Percentiles rank a stretch among this genome's conserved stretches.
Conservation (phyloP, 306 rosid genomes). For the Herpetospermum pedunculosum region DNA sequence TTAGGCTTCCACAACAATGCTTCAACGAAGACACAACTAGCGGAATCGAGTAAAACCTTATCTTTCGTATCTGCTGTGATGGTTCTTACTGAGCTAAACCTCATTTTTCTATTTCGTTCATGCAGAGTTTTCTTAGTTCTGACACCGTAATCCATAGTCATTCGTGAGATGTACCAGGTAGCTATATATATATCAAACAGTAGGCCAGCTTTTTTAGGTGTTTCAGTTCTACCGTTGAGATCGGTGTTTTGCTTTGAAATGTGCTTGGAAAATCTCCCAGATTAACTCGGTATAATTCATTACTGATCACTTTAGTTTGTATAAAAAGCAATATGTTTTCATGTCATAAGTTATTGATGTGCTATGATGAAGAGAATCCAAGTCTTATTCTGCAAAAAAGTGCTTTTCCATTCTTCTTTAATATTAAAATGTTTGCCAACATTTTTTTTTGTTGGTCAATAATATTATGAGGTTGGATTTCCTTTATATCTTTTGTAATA, state of each 20-base stretch:
- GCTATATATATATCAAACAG: not conserved
- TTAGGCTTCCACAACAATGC: slow-evolving; percentile 51
- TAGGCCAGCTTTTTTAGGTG: not conserved
- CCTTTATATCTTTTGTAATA: too few relatives aligned
- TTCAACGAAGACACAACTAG: slow-evolving; percentile 20
- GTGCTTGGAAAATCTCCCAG: not conserved
- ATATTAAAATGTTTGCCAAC: not conserved
- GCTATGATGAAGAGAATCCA: too few relatives aligned
- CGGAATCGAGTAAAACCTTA: not conserved
- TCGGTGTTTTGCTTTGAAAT: not conserved
- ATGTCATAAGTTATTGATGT: not conserved
- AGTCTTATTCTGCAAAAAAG: too few relatives aligned
- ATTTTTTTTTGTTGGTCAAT: too few relatives aligned
- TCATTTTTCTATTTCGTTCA: not conserved
- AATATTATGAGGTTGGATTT: too few relatives aligned
- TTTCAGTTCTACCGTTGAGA: not conserved
- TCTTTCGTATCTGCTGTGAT: not conserved
- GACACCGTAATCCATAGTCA: not conserved
- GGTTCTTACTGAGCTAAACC: not conserved
- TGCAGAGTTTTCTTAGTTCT: not conserved
- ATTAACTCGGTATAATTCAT: not conserved
- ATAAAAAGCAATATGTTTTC: not conserved
- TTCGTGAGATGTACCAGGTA: not conserved
- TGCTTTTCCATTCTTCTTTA: not conserved
- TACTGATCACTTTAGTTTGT: not conserved